phyloP scores from a whole-genome alignment of 257 asterid species.

The Solanum tarapatanum region DNA sequence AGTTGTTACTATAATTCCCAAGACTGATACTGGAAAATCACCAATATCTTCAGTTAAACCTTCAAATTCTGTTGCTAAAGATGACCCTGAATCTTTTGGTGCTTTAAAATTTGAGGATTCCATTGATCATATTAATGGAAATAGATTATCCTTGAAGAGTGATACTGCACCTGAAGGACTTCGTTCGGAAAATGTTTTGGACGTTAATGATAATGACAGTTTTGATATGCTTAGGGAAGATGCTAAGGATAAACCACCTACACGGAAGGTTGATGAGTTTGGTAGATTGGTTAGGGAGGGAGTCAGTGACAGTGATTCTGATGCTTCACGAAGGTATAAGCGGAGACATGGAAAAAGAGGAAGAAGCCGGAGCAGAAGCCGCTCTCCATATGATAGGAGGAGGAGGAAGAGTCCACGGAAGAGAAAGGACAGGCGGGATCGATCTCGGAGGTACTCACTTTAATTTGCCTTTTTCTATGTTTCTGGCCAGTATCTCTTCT shows the following conservation, averaged over 20 bases:
- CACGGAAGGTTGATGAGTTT: slow-evolving; percentile 59
- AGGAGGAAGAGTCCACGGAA: slow-evolving; percentile 56
- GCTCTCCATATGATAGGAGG: slow-evolving; percentile 63
- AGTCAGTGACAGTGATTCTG: slow-evolving; percentile 62
- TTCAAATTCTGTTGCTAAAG: slow-evolving; percentile 14
- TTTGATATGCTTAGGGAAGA: slow-evolving; percentile 20
- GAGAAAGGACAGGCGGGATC: slow-evolving; percentile 55
- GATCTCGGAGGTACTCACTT: slow-evolving; percentile 62
- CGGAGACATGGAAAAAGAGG: slow-evolving; percentile 45
- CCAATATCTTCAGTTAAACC: slow-evolving; percentile 15
- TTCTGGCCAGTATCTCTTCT: background rate
- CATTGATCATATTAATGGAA: slow-evolving; percentile 12
- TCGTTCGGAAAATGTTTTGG: slow-evolving; percentile 9
- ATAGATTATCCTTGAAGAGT: slow-evolving; percentile 17
- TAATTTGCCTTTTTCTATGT: background rate
- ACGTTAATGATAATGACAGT: slow-evolving; percentile 13
- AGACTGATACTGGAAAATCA: slow-evolving; percentile 9
- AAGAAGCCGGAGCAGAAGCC: slow-evolving; percentile 73
- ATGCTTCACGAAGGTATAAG: slow-evolving; percentile 41
- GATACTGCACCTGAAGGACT: slow-evolving; percentile 4
- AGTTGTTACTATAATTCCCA: slow-evolving; percentile 19
- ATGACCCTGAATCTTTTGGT: slow-evolving; percentile 10
- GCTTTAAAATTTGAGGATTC: slow-evolving; percentile 13
- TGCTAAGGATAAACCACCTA: slow-evolving; percentile 15
- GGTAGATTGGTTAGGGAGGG: slow-evolving; percentile 89